Percentiles rank a stretch among this genome's conserved stretches.
These are phyloP conservation scores for Pichia terricola DNA, from an alignment of 1,139 yeast species.

Conservation along the genomic window DNA sequence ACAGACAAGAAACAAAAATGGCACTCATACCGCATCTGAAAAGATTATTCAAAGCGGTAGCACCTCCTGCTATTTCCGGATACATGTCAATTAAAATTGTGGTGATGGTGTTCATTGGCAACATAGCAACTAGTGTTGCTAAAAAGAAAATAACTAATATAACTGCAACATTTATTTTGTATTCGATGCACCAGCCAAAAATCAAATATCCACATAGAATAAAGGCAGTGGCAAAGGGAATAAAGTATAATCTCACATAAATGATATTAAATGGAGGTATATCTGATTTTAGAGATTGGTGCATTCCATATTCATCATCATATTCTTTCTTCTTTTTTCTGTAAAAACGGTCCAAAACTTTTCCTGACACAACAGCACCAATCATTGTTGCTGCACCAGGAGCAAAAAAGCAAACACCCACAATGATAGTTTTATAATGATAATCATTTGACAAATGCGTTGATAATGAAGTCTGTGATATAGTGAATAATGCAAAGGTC, in stretches of 20 bases:
- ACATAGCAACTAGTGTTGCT: slow-evolving; percentile 44
- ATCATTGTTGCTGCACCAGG: slow-evolving; percentile 51
- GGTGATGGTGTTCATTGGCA: slow-evolving; percentile 39
- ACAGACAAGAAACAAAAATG: slow-evolving; percentile 51
- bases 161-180: slow-evolving; percentile 39
- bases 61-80: slow-evolving; percentile 51
- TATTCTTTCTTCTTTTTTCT: slow-evolving; percentile 22
- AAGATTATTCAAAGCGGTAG: slow-evolving; percentile 51
- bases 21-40: slow-evolving; percentile 55
- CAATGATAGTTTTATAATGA: slow-evolving; percentile 38
- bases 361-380: slow-evolving; percentile 42
- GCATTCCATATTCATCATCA: slow-evolving; percentile 15
- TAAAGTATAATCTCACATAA: slow-evolving; percentile 36
- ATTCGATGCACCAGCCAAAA: slow-evolving; percentile 46
- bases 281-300: background rate
- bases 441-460: slow-evolving; percentile 41
- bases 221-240: slow-evolving; percentile 29
- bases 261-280: slow-evolving; percentile 34
- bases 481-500: slow-evolving; percentile 61
- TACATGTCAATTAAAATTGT: slow-evolving; percentile 54
- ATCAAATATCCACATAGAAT: slow-evolving; percentile 9
- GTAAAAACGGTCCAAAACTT: slow-evolving; percentile 37
- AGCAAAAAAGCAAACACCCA: slow-evolving; percentile 57
- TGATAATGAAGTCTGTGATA: slow-evolving; percentile 56
- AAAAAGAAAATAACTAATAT: slow-evolving; percentile 48